Evolutionary conservation across 192 early-diverging fungal species (phyloP).

Genomic region (Diversispora epigaea): DNA sequence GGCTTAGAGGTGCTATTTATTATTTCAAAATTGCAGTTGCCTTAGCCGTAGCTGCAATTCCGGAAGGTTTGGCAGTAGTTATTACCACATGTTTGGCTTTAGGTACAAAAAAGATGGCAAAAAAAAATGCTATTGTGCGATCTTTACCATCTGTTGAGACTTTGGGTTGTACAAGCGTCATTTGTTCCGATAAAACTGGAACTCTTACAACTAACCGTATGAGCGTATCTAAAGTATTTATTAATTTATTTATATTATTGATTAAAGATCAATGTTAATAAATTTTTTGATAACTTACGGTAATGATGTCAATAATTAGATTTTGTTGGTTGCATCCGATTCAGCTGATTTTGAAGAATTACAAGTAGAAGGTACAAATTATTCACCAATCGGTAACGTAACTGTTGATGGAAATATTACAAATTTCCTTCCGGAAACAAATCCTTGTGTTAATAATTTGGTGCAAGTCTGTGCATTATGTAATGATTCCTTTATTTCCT

Average conservation of each 20-base stretch:
- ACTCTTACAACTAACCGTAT: constrained; percentile 99
- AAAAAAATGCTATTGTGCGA: constrained; percentile 93
- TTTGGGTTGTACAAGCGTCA: constrained; percentile 93
- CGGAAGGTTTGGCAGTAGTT: constrained; percentile 97
- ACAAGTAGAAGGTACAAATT: constrained; percentile 80
- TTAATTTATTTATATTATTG: neutral
- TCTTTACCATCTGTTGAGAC: constrained; percentile 93
- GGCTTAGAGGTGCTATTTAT: constrained; percentile 94
- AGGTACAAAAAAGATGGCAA: constrained; percentile 97
- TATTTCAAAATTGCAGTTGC: constrained; percentile 99
- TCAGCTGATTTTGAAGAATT: constrained; percentile 61
- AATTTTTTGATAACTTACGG: too few relatives aligned
- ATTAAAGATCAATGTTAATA: too few relatives aligned
- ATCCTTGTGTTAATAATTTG: constrained; percentile 66
- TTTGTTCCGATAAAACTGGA: constrained; percentile 99
- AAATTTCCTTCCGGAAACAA: constrained; percentile 52
- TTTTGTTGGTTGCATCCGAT: constrained; percentile 55
- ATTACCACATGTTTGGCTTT: constrained; percentile 98
- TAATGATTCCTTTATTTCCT: constrained; percentile 87
- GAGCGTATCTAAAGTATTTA: constrained; percentile 69
- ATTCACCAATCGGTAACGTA: constrained; percentile 75
- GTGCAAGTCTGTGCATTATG: constrained; percentile 82
- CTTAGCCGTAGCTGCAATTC: constrained; percentile 97
- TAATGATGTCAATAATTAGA: constrained; percentile 20
- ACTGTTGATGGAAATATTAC: constrained; percentile 49